phyloP scores from a whole-genome alignment of 768 basidiomycete species.

The Pleurotus salmoneostramineus region DNA sequence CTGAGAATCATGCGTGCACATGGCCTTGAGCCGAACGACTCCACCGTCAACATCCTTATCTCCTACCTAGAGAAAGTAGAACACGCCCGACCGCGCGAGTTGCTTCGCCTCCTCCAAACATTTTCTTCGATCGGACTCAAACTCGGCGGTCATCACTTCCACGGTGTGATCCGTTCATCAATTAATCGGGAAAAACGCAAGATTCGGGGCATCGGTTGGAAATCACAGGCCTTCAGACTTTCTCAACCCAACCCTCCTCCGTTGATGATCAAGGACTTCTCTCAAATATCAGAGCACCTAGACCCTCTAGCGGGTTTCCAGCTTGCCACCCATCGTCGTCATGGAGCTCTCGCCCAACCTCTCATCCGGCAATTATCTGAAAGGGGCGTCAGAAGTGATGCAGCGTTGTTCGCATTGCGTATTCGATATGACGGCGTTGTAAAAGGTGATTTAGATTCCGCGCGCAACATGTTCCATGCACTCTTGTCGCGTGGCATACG shows the following conservation, averaged over 20 bases:
- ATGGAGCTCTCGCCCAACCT: constrained; percentile 30
- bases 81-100: constrained; percentile 36
- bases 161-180: constrained; percentile 48
- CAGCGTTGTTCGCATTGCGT: constrained; percentile 54
- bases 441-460: constrained; percentile 44
- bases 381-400: constrained; percentile 51
- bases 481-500: constrained; percentile 68
- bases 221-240: constrained; percentile 33
- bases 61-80: constrained; percentile 42
- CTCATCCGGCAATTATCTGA: constrained; percentile 41
- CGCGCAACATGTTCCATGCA: constrained; percentile 49
- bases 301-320: constrained; percentile 49
- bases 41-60: constrained; percentile 55
- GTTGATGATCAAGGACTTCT: constrained; percentile 10
- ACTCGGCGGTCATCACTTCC: constrained; percentile 54
- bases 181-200: constrained; percentile 48
- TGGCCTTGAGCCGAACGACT: constrained; percentile 45
- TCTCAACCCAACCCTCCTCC: constrained; percentile 20
- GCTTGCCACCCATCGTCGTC: constrained; percentile 24
- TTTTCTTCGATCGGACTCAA: constrained; percentile 36
- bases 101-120: constrained; percentile 44
- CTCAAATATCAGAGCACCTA: constrained; percentile 27
- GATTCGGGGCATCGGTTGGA: constrained; percentile 44
- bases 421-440: constrained; percentile 59
- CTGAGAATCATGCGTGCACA: constrained; percentile 53